Percentiles rank a stretch among this genome's conserved stretches.
phyloP scores from a whole-genome alignment of 169 alveolate genomes.

The Cryptosporidium felis region DNA sequence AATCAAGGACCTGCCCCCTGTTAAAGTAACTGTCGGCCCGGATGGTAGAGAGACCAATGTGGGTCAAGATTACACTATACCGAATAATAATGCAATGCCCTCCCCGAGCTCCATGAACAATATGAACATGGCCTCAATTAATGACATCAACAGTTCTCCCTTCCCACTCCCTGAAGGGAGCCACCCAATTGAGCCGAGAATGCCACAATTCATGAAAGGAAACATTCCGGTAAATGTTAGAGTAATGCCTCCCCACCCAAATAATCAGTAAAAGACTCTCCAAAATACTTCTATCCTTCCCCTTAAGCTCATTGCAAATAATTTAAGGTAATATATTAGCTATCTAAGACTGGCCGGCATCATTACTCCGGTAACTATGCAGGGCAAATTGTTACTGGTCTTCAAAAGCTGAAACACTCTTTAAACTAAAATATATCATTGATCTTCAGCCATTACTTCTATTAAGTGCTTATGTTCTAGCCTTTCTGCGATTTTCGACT shows the following conservation, averaged over 20 bases:
- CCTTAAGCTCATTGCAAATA: too few species aligned
- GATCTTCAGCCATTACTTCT: too few species aligned
- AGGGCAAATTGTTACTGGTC: too few species aligned
- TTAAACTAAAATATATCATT: too few species aligned
- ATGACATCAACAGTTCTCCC: constrained; percentile 57
- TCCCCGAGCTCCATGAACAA: constrained; percentile 22
- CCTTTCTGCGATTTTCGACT: background rate
- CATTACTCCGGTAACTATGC: too few species aligned
- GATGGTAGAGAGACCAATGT: constrained; percentile 69
- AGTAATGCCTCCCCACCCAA: constrained; percentile 68
- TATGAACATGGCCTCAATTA: constrained; percentile 18
- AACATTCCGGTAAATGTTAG: constrained; percentile 67
- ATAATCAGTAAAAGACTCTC: constrained; percentile 26
- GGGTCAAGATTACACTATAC: constrained; percentile 51
- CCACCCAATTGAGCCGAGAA: constrained; percentile 59
- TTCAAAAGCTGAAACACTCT: too few species aligned
- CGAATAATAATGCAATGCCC: background rate
- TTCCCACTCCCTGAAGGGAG: constrained; percentile 71
- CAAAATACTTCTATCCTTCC: too few species aligned
- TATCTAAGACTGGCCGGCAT: too few species aligned
- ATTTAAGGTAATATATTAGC: too few species aligned
- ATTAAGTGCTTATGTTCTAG: too few species aligned
- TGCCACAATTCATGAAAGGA: constrained; percentile 67
- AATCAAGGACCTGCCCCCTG: constrained; percentile 84
- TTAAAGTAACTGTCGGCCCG: constrained; percentile 78